These are phyloP conservation scores for Phycomyces blakesleeanus DNA, from an alignment of 192 early-diverging fungal species.

Conservation along the genomic window DNA sequence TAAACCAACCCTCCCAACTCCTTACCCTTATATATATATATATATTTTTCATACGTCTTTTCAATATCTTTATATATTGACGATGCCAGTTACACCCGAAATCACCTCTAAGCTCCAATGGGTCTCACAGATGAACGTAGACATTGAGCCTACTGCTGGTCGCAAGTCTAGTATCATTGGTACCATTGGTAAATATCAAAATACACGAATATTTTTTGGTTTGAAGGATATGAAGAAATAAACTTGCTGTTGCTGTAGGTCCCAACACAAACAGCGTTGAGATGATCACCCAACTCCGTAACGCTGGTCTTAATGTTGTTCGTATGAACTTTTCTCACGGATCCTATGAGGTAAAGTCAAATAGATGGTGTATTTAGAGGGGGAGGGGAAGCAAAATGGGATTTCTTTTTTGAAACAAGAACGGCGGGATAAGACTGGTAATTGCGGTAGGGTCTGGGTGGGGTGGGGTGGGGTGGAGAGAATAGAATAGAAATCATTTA, in stretches of 20 bases:
- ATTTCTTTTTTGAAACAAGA: background rate
- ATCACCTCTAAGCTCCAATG: conserved; percentile 71
- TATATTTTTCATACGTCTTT: background rate
- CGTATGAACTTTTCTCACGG: conserved; percentile 72
- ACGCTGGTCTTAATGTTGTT: conserved; percentile 78
- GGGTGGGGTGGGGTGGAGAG: too few relatives aligned
- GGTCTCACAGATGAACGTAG: conserved; percentile 65
- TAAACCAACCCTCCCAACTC: too few relatives aligned
- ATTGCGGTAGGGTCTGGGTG: background rate
- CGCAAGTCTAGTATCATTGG: conserved; percentile 84
- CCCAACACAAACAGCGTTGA: conserved; percentile 77
- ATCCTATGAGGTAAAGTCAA: conserved; percentile 43
- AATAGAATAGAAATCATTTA: too few relatives aligned
- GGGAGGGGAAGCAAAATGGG: background rate
- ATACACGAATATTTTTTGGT: too few relatives aligned
- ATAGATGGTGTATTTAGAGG: too few relatives aligned
- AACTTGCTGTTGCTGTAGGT: conserved; percentile 13
- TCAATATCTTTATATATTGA: background rate
- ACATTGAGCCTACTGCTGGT: conserved; percentile 49
- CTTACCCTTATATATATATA: background rate
- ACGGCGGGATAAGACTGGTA: background rate
- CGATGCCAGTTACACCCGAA: conserved; percentile 13
- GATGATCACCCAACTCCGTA: conserved; percentile 69
- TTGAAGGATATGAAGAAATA: too few relatives aligned
- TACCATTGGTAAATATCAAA: conserved; percentile 62